These are phyloP conservation scores for Citeromyces hawaiiensis DNA, from an alignment of 1,139 yeast species.

Conservation along the genomic window DNA sequence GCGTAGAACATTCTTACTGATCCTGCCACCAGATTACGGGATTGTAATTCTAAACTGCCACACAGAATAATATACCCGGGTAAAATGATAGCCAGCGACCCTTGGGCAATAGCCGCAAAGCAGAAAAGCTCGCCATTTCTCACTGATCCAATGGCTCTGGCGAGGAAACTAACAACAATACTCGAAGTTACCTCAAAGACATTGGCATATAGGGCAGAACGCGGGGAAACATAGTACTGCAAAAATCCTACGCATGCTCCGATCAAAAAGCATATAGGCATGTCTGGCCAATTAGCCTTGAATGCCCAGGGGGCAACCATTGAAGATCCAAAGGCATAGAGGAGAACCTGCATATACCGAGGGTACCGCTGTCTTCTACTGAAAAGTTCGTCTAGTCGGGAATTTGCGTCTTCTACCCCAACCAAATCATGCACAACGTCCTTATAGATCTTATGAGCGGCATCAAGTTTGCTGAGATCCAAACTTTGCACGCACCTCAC, in stretches of 20 bases:
- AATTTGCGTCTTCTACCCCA: slow-evolving; percentile 79
- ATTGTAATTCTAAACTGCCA: slow-evolving; percentile 84
- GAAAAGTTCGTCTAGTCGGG: slow-evolving; percentile 53
- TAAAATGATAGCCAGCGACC: slow-evolving; percentile 76
- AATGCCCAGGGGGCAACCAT: slow-evolving; percentile 82
- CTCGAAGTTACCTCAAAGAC: slow-evolving; percentile 88
- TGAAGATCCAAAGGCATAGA: slow-evolving; percentile 73
- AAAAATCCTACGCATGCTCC: slow-evolving; percentile 75
- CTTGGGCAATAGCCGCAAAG: slow-evolving; percentile 81
- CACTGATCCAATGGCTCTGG: slow-evolving; percentile 83
- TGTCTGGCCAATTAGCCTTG: slow-evolving; percentile 81
- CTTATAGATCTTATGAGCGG: slow-evolving; percentile 74
- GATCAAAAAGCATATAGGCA: slow-evolving; percentile 65
- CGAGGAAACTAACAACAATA: slow-evolving; percentile 74
- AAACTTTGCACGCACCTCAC: slow-evolving; percentile 81
- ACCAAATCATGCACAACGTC: slow-evolving; percentile 77
- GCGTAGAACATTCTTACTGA: slow-evolving; percentile 95
- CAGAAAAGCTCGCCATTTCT: slow-evolving; percentile 53
- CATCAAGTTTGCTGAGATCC: slow-evolving; percentile 66
- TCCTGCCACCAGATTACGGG: slow-evolving; percentile 84
- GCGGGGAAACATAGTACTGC: slow-evolving; percentile 74
- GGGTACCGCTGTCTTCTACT: slow-evolving; percentile 50
- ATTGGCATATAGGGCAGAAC: slow-evolving; percentile 70
- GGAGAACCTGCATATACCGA: slow-evolving; percentile 64
- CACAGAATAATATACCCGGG: slow-evolving; percentile 89